phyloP scores from a whole-genome alignment of 2,329 filamentous ascomycete genomes.

The Apiospora saccharicola region DNA sequence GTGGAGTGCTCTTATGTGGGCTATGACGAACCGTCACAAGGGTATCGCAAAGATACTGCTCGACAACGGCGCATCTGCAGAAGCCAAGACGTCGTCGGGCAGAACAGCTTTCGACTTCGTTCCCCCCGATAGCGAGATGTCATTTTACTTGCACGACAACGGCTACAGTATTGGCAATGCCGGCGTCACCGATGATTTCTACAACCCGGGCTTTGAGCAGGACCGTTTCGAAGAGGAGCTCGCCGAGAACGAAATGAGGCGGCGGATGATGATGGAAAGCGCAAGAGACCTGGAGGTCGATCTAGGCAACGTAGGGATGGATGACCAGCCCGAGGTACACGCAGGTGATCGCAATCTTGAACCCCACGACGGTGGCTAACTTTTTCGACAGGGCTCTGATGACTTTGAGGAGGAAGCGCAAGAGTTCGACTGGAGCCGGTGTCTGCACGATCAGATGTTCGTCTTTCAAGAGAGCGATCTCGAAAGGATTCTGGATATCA shows the following conservation, averaged over 20 bases:
- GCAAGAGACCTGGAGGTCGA: conserved; percentile 97
- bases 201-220: conserved; percentile 88
- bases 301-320: conserved; percentile 91
- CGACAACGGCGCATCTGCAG: conserved; percentile 93
- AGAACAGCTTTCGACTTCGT: conserved; percentile 96
- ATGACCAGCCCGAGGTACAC: conserved; percentile 89
- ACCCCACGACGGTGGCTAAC: conserved; percentile 36
- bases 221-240: conserved; percentile 97
- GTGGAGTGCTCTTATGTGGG: conserved; percentile 99
- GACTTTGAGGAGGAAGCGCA: conserved; percentile 89
- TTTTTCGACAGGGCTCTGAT: conserved; percentile 63
- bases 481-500: conserved; percentile 88
- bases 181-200: conserved; percentile 88
- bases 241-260: conserved; percentile 93
- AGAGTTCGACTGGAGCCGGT: conserved; percentile 95
- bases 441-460: conserved; percentile 98
- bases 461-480: conserved; percentile 97
- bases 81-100: conserved; percentile 92
- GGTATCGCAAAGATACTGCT: conserved; percentile 91
- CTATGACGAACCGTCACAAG: conserved; percentile 98
- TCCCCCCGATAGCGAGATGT: conserved; percentile 94
- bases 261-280: conserved; percentile 99
- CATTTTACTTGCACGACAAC: conserved; percentile 92
- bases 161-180: conserved; percentile 88
- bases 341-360: conserved; percentile 2